Conservation (phyloP, 805 yeast genomes). For the Candida nemodendra region DNA sequence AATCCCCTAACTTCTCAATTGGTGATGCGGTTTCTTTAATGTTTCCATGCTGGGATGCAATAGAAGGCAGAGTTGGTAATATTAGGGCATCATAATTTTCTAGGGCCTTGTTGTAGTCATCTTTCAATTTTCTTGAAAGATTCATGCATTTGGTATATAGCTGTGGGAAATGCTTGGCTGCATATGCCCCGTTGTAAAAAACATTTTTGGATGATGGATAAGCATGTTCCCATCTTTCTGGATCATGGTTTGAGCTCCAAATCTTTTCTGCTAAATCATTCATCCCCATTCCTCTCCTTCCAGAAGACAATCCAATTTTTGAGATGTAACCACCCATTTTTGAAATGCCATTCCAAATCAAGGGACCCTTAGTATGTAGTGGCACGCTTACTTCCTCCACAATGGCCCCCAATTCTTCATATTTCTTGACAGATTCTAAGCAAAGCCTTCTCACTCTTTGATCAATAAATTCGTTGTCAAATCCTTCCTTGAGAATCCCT, state of each 20-base stretch:
- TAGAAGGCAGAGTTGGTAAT: conserved; percentile 32
- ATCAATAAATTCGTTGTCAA: conserved; percentile 33
- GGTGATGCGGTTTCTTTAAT: conserved; percentile 20
- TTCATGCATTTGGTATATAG: conserved; percentile 34
- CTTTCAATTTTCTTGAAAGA: conserved; percentile 30
- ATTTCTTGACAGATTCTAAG: conserved; percentile 27
- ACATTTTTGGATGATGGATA: conserved; percentile 15
- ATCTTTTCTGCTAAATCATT: conserved; percentile 13
- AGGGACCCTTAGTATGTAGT: conserved; percentile 35
- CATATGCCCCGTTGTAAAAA: conserved; percentile 32
- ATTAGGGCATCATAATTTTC: conserved; percentile 32
- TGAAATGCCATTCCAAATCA: conserved; percentile 35
- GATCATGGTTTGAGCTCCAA: conserved; percentile 6
- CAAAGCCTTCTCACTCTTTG: conserved; percentile 27
- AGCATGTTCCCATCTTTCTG: conserved; percentile 10
- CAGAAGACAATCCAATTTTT: conserved; percentile 13
- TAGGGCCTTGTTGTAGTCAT: conserved; percentile 31
- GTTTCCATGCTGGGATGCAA: conserved; percentile 27
- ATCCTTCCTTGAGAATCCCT: conserved; percentile 35
- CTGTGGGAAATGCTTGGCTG: conserved; percentile 31
- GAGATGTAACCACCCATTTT: conserved; percentile 24
- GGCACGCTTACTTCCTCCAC: conserved; percentile 37
- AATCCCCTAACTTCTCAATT: conserved; percentile 18
- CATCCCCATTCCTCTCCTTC: conserved; percentile 19
- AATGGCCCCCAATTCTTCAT: conserved; percentile 32